These are phyloP conservation scores for Xerocomus cyaneibrunnescens DNA, from an alignment of 1,284 basidiomycete genomes.

Conservation along the genomic window DNA sequence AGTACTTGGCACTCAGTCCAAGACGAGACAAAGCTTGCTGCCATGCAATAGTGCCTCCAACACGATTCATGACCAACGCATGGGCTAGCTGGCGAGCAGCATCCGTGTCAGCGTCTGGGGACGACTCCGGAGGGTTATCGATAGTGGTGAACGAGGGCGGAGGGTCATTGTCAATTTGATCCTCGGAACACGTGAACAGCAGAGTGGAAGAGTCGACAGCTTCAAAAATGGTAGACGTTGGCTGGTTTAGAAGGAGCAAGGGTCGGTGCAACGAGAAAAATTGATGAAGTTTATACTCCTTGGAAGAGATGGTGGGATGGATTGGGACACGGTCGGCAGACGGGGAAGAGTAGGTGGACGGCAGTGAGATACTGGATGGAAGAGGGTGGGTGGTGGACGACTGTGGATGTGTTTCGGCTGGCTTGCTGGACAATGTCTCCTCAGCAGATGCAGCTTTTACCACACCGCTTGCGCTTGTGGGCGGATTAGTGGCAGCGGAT, in stretches of 20 bases:
- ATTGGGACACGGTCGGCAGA: conserved; percentile 22
- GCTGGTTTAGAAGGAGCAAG: conserved; percentile 61
- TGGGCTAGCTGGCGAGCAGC: conserved; percentile 71
- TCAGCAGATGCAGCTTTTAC: conserved; percentile 23
- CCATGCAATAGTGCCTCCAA: conserved; percentile 62
- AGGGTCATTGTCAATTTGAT: conserved; percentile 10
- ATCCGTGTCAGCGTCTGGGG: conserved; percentile 70
- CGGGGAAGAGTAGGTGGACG: too few relatives aligned
- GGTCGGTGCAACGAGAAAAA: conserved; percentile 79
- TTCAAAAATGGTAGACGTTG: conserved; percentile 55
- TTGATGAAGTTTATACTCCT: conserved; percentile 72
- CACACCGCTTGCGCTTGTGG: conserved; percentile 12
- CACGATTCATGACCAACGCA: conserved; percentile 61
- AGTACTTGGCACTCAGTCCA: conserved; percentile 52
- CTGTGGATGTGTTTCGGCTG: conserved; percentile 21
- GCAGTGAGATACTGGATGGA: conserved; percentile 6
- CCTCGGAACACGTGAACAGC: conserved; percentile 26
- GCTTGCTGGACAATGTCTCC: conserved; percentile 25
- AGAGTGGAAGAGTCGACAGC: conserved; percentile 39
- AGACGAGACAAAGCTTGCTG: conserved; percentile 59
- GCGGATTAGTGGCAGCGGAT: conserved; percentile 17
- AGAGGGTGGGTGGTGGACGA: conserved; percentile 3
- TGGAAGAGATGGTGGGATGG: conserved; percentile 58
- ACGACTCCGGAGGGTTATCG: conserved; percentile 53
- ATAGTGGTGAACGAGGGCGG: conserved; percentile 23